Evolutionary conservation across 1,284 basidiomycete genomes (phyloP).

Genomic region (Chiua sp.): DNA sequence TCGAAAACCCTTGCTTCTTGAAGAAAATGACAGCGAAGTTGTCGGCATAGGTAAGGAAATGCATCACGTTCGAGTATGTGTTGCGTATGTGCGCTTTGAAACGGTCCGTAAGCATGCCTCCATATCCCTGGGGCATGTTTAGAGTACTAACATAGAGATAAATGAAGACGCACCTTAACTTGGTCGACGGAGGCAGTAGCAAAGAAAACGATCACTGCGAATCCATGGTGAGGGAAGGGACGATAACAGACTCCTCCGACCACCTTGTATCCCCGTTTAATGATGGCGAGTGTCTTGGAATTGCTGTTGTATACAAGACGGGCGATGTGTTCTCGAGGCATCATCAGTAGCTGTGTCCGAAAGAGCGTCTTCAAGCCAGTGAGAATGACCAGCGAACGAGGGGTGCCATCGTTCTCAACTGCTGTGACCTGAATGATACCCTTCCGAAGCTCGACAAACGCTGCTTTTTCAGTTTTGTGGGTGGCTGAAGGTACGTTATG

Average conservation of each 20-base stretch:
- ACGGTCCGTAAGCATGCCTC: constrained; percentile 98
- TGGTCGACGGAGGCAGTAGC: constrained; percentile 97
- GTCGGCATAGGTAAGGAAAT: constrained; percentile 98
- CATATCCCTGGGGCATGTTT: constrained; percentile 78
- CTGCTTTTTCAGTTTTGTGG: constrained; percentile 75
- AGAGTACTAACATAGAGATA: neutral
- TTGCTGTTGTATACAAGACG: constrained; percentile 94
- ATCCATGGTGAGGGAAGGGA: constrained; percentile 93
- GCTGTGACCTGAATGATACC: constrained; percentile 88
- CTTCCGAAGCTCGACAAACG: constrained; percentile 82
- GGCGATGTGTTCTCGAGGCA: constrained; percentile 99
- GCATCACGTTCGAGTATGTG: constrained; percentile 83
- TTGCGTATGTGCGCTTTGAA: constrained; percentile 93
- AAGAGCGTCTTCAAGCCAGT: constrained; percentile 97
- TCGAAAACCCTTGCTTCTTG: constrained; percentile 98
- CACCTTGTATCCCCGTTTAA: constrained; percentile 95
- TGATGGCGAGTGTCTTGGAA: constrained; percentile 92
- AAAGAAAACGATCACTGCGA: constrained; percentile 99
- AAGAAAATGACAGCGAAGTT: constrained; percentile 99
- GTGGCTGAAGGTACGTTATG: constrained; percentile 43
- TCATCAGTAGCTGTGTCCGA: constrained; percentile 97
- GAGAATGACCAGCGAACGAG: constrained; percentile 83
- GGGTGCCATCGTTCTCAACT: constrained; percentile 84
- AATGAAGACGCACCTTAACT: constrained; percentile 77
- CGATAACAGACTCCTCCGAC: constrained; percentile 98